These are phyloP conservation scores for Pogostemon cablin DNA, from an alignment of 257 asterid species.

Conservation along the genomic window DNA sequence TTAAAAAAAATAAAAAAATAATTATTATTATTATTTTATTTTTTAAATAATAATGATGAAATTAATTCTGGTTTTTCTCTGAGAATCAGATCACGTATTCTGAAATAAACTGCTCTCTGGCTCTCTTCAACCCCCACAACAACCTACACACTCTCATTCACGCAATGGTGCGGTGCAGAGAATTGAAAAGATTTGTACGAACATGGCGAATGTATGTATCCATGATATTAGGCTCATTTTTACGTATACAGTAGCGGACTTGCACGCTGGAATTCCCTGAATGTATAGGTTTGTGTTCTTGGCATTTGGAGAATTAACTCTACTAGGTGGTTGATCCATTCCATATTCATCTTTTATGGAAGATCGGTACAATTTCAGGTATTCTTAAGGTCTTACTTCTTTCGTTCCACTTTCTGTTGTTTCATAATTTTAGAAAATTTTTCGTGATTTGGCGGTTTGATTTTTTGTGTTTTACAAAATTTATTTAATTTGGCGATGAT, in stretches of 20 bases:
- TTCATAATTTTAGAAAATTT: constrained; percentile 17
- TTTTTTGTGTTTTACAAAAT: background rate
- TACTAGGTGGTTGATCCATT: constrained; percentile 40
- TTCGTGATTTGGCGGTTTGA: constrained; percentile 7
- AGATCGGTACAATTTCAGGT: constrained; percentile 27
- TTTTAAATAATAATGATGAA: background rate
- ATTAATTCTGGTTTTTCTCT: background rate
- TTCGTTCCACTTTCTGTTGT: constrained; percentile 1
- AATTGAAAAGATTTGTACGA: constrained; percentile 28
- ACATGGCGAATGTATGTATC: constrained; percentile 22
- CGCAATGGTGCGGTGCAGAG: constrained; percentile 21
- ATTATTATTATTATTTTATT: too few species aligned
- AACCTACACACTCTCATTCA: constrained; percentile 8
- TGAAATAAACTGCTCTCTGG: constrained; percentile 18
- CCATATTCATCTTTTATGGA: constrained; percentile 28
- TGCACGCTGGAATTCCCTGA: constrained; percentile 25
- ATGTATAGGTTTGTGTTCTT: constrained; percentile 24
- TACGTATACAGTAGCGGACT: too few species aligned
- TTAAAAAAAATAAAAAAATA: background rate
- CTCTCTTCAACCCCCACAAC: background rate
- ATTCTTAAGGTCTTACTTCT: constrained; percentile 12
- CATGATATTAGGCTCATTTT: too few species aligned
- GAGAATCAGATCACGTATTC: constrained; percentile 25
- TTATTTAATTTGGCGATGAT: constrained; percentile 6
- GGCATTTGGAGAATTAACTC: constrained; percentile 35